phyloP scores from a whole-genome alignment of 108 stramenopile species.

The Asterionellopsis glacialis region DNA sequence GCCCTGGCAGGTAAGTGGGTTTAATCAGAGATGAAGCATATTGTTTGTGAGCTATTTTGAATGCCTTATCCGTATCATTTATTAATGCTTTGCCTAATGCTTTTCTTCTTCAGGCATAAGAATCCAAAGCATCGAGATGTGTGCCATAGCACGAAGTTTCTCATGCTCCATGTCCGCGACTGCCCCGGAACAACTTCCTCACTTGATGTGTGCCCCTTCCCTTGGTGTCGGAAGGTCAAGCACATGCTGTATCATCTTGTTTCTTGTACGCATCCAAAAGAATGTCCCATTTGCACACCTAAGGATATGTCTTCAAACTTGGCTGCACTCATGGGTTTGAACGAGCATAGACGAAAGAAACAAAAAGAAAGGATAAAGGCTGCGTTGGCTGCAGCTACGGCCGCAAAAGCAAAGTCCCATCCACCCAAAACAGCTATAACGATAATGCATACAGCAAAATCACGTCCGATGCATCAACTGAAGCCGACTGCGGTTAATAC shows the following conservation, averaged over 20 bases:
- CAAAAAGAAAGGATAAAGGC: constrained; percentile 28
- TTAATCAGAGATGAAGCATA: neutral
- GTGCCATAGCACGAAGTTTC: constrained; percentile 75
- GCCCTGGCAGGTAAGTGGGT: constrained; percentile 56
- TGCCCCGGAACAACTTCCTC: constrained; percentile 79
- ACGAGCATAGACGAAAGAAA: constrained; percentile 49
- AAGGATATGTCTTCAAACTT: constrained; percentile 41
- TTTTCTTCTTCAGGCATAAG: constrained; percentile 44
- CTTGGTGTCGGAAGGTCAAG: constrained; percentile 89
- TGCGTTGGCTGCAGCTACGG: constrained; percentile 18
- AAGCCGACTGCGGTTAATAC: too few relatives aligned
- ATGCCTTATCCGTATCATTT: neutral
- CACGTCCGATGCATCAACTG: too few relatives aligned
- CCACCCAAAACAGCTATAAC: neutral
- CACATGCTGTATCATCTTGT: constrained; percentile 86
- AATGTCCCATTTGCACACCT: constrained; percentile 62
- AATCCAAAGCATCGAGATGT: constrained; percentile 63
- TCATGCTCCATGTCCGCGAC: constrained; percentile 92
- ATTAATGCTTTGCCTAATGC: neutral
- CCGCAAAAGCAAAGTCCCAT: neutral
- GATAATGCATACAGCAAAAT: too few relatives aligned
- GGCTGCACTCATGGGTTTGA: constrained; percentile 49
- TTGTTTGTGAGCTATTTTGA: neutral
- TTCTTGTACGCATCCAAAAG: constrained; percentile 44
- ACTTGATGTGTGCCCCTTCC: constrained; percentile 86